Conservation (phyloP, 108 stramenopile genomes). For the Pinguiococcus pyrenoidosus region DNA sequence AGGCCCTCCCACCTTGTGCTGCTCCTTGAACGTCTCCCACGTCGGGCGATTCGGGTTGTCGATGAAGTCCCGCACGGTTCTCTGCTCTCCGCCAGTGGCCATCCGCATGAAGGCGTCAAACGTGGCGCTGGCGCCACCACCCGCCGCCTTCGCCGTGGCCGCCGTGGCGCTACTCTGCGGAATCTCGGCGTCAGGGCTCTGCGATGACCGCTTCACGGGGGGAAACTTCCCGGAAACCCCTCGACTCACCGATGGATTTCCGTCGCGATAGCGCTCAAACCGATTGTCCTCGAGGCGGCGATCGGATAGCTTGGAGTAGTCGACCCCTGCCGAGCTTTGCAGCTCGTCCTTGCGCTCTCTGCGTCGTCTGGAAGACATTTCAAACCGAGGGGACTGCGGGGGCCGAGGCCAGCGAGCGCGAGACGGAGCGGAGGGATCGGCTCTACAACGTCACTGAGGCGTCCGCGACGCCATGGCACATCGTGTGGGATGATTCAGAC, state of each 20-base stretch:
- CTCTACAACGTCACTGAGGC: too few species aligned
- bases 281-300: conserved; percentile 43
- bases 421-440: too few species aligned
- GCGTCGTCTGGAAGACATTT: too few species aligned
- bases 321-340: conserved; percentile 37
- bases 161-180: too few species aligned
- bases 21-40: conserved; percentile 95
- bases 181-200: not conserved
- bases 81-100: conserved; percentile 70
- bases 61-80: conserved; percentile 81
- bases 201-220: not conserved
- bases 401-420: too few species aligned
- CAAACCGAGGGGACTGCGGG: too few species aligned
- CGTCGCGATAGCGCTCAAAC: conserved; percentile 28
- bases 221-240: too few species aligned
- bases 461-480: too few species aligned
- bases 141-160: conserved; percentile 14
- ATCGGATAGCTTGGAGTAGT: conserved; percentile 38
- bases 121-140: conserved; percentile 56
- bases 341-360: too few species aligned
- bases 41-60: conserved; percentile 84
- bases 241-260: too few species aligned
- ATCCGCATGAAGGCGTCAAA: conserved; percentile 89
- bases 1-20: too few species aligned
- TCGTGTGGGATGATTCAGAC: too few species aligned